Percentiles rank a stretch among this genome's conserved stretches.
Evolutionary conservation across 176 grass and related monocot species (phyloP).

Genomic region (Secale cereale): DNA sequence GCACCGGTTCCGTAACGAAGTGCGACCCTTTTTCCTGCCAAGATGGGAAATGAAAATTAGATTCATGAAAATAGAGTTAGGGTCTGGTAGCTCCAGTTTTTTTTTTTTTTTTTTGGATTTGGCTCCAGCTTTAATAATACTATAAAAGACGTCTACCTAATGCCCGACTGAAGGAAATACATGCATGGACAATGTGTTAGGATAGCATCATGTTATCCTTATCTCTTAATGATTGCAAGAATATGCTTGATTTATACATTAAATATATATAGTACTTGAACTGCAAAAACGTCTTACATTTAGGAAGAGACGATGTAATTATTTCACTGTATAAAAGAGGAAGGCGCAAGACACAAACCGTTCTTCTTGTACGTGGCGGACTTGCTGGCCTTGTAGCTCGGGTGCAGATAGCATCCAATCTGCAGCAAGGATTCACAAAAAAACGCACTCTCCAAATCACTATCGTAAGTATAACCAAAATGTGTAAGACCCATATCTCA

Average conservation of each 20-base stretch:
- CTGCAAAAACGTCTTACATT: too few species aligned
- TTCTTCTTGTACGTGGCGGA: slow-evolving; percentile 63
- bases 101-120: too few species aligned
- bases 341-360: slow-evolving; percentile 37
- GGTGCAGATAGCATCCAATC: slow-evolving; percentile 67
- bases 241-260: background rate
- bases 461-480: background rate
- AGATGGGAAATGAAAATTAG: background rate
- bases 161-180: too few species aligned
- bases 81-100: too few species aligned
- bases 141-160: too few species aligned
- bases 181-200: background rate
- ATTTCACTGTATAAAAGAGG: too few species aligned
- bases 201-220: background rate
- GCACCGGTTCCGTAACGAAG: slow-evolving; percentile 76
- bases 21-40: slow-evolving; percentile 59
- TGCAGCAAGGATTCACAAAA: too few species aligned
- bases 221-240: background rate
- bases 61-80: background rate
- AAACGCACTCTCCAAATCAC: background rate
- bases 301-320: too few species aligned
- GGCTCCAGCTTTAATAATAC: too few species aligned
- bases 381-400: slow-evolving; percentile 51
- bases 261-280: too few species aligned
- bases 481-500: background rate